These are phyloP conservation scores for Hymenotorrendiella dingleyae DNA, from an alignment of 2,329 filamentous ascomycete genomes.

Conservation along the genomic window DNA sequence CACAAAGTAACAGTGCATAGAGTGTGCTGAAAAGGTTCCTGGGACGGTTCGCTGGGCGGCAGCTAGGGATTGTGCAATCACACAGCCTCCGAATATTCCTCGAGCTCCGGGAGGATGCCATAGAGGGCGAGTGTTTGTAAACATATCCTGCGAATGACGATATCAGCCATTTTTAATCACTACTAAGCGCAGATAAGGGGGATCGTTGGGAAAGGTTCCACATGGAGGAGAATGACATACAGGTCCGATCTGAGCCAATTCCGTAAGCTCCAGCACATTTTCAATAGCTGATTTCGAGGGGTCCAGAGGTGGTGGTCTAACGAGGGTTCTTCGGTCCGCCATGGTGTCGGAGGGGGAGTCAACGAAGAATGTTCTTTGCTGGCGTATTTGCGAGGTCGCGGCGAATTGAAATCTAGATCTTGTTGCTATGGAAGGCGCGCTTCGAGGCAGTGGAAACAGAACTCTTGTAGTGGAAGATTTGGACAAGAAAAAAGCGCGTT, in stretches of 20 bases:
- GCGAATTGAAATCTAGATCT: too few relatives aligned
- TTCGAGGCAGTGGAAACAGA: too few relatives aligned
- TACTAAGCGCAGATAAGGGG: too few relatives aligned
- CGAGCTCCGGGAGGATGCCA: conserved; percentile 91
- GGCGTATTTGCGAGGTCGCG: background rate
- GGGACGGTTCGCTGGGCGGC: conserved; percentile 87
- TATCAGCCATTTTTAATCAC: too few relatives aligned
- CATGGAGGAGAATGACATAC: conserved; percentile 41
- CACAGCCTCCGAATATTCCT: conserved; percentile 87
- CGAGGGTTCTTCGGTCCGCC: conserved; percentile 49
- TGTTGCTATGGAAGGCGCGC: too few relatives aligned
- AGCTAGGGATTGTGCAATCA: conserved; percentile 85
- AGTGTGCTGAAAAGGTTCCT: conserved; percentile 75
- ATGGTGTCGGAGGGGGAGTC: conserved; percentile 12
- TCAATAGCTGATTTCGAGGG: conserved; percentile 74
- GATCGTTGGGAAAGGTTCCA: too few relatives aligned
- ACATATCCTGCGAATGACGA: conserved; percentile 72
- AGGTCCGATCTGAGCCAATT: conserved; percentile 68
- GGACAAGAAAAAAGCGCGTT: background rate
- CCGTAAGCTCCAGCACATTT: conserved; percentile 81
- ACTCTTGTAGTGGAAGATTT: too few relatives aligned
- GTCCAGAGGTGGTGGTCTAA: conserved; percentile 70
- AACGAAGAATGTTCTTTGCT: background rate
- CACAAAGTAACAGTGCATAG: conserved; percentile 99
- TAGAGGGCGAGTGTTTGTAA: conserved; percentile 85